Evolutionary conservation across 495 filamentous ascomycete genomes (phyloP).

Genomic region (Penicillium ucsense): DNA sequence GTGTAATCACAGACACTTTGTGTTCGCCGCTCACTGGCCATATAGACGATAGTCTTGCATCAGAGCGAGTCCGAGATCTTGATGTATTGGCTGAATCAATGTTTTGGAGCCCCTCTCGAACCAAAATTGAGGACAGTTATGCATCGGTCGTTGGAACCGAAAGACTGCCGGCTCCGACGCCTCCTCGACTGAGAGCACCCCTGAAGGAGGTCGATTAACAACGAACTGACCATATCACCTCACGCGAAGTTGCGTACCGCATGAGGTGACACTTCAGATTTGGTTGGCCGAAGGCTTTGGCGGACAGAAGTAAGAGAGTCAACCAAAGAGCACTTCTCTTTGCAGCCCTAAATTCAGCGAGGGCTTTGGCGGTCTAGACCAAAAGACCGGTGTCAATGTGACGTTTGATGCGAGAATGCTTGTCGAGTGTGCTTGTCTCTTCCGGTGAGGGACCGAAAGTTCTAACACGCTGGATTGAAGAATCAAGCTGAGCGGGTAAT

Average conservation of each 20-base stretch:
- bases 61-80: background rate
- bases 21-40: slow-evolving; percentile 14
- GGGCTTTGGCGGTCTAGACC: slow-evolving; percentile 11
- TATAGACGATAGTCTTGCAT: slow-evolving; percentile 6
- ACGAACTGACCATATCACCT: too few species aligned
- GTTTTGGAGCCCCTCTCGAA: slow-evolving; percentile 1
- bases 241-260: too few species aligned
- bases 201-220: too few species aligned
- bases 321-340: background rate
- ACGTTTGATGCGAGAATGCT: slow-evolving; percentile 7
- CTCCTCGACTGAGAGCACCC: background rate
- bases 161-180: slow-evolving; percentile 9
- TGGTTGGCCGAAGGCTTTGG: too few species aligned
- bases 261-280: too few species aligned
- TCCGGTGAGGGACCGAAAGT: too few species aligned
- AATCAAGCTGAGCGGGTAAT: too few species aligned
- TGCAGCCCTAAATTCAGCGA: background rate
- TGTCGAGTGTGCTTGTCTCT: too few species aligned
- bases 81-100: slow-evolving; percentile 11
- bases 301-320: too few species aligned
- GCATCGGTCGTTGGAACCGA: slow-evolving; percentile 13
- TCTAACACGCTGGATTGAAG: too few species aligned
- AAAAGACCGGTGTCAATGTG: slow-evolving; percentile 14
- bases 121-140: slow-evolving; percentile 1
- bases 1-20: slow-evolving; percentile 4